Evolutionary conservation across 108 stramenopile species (phyloP).

Genomic region (Mediolabrus comicus): DNA sequence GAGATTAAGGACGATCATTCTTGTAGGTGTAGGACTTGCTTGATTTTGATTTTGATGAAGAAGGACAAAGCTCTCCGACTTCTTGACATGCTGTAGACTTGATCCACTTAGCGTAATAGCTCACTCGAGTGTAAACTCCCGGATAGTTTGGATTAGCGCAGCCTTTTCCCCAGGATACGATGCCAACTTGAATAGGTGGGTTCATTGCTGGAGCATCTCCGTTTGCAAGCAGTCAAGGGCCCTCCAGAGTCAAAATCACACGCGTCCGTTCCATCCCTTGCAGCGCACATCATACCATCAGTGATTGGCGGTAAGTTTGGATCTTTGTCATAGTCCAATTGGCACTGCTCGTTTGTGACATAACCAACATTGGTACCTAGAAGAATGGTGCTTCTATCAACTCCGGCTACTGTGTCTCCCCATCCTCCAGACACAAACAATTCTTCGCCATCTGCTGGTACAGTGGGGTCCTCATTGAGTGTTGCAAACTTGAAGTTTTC

Average conservation of each 20-base stretch:
- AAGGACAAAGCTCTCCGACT: too few species aligned
- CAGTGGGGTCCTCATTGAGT: background rate
- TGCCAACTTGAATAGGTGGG: slow-evolving; percentile 4
- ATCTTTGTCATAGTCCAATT: background rate
- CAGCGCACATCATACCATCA: slow-evolving; percentile 8
- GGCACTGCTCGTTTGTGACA: background rate
- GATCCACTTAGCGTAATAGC: slow-evolving; percentile 61
- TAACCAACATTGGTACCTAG: background rate
- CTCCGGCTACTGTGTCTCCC: background rate
- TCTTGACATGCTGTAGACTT: slow-evolving; percentile 51
- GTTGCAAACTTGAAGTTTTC: background rate
- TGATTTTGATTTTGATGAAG: too few species aligned
- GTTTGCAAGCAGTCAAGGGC: background rate
- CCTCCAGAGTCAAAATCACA: slow-evolving; percentile 10
- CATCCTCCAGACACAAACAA: background rate
- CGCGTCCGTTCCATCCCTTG: background rate
- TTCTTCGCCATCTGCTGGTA: too few species aligned
- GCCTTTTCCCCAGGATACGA: slow-evolving; percentile 41
- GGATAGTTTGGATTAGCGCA: slow-evolving; percentile 40
- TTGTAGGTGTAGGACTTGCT: too few species aligned
- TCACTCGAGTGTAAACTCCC: slow-evolving; percentile 64
- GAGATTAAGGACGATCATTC: too few species aligned
- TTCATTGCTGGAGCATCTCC: background rate
- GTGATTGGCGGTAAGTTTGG: background rate
- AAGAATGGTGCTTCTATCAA: background rate